A percentile compares a stretch with the other conserved stretches of the same genome.
phyloP scores from a whole-genome alignment of 768 basidiomycete genomes.

The Amylocystis lapponica region DNA sequence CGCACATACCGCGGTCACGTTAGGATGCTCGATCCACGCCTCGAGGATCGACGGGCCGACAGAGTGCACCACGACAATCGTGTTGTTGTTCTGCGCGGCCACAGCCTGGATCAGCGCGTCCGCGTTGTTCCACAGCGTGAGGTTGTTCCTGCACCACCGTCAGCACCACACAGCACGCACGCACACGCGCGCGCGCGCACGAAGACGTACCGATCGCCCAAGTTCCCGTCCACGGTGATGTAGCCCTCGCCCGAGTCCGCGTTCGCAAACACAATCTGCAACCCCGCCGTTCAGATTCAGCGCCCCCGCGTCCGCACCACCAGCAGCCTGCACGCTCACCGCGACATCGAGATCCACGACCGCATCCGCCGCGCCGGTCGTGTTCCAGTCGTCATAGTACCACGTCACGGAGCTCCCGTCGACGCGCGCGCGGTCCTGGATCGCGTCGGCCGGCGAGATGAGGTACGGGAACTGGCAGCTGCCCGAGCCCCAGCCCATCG shows the following conservation, averaged over 20 bases:
- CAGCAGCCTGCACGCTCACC: not conserved
- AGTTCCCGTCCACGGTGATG: constrained; percentile 74
- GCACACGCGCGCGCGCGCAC: too few relatives aligned
- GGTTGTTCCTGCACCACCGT: constrained; percentile 41
- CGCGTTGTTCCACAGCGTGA: constrained; percentile 71
- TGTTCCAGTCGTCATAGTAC: constrained; percentile 21
- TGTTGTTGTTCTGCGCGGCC: constrained; percentile 61
- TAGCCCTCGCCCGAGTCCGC: constrained; percentile 83
- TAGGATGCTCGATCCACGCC: constrained; percentile 46
- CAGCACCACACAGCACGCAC: too few relatives aligned
- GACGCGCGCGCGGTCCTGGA: constrained; percentile 63
- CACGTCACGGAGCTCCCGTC: constrained; percentile 30
- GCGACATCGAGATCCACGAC: constrained; percentile 51
- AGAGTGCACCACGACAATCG: constrained; percentile 60
- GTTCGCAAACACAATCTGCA: constrained; percentile 74
- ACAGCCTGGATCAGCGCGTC: constrained; percentile 68
- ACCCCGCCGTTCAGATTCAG: constrained; percentile 5
- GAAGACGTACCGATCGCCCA: constrained; percentile 52
- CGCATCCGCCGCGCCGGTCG: constrained; percentile 13
- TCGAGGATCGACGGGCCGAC: constrained; percentile 34
- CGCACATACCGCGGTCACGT: constrained; percentile 40
- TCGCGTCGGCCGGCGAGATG: constrained; percentile 75
- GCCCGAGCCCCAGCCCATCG: constrained; percentile 79
- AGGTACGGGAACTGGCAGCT: constrained; percentile 77
- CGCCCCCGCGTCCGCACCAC: not conserved